Conservation (phyloP, 116 monocot genomes). For the Trichopus zeylanicus region DNA sequence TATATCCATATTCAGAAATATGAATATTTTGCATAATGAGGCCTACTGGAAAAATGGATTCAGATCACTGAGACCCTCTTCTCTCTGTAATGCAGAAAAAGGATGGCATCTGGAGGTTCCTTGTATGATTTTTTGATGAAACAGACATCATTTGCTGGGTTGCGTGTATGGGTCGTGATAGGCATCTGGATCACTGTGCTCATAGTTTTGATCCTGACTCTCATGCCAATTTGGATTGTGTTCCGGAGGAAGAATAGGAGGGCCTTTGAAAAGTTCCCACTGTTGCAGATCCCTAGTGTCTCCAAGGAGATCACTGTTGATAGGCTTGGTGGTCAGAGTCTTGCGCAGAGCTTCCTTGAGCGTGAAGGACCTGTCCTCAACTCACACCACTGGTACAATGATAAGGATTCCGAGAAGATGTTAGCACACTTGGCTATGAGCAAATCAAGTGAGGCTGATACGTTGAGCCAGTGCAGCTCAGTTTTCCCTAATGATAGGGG, state of each 20-base stretch:
- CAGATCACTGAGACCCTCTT: no score
- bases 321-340: constrained; percentile 30
- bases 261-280: constrained; percentile 22
- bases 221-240: constrained; percentile 45
- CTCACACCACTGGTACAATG: constrained; percentile 30
- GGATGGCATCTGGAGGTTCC: constrained; percentile 47
- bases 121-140: constrained; percentile 35
- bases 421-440: constrained; percentile 29
- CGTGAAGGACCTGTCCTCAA: constrained; percentile 24
- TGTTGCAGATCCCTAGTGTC: constrained; percentile 57
- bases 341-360: constrained; percentile 54
- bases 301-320: constrained; percentile 83
- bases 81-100: no score
- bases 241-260: constrained; percentile 40
- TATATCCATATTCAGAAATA: not conserved
- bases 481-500: constrained; percentile 42
- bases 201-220: constrained; percentile 40
- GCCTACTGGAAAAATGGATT: not conserved
- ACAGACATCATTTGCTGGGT: constrained; percentile 36
- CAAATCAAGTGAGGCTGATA: constrained; percentile 72
- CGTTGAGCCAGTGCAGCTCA: constrained; percentile 82
- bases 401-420: constrained; percentile 44
- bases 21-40: not conserved
- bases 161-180: constrained; percentile 69
- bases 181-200: constrained; percentile 39